A percentile compares a stretch with the other conserved stretches of the same genome.
Evolutionary conservation across 2,329 filamentous ascomycete species (phyloP).

Genomic region (Bisporella sp.): DNA sequence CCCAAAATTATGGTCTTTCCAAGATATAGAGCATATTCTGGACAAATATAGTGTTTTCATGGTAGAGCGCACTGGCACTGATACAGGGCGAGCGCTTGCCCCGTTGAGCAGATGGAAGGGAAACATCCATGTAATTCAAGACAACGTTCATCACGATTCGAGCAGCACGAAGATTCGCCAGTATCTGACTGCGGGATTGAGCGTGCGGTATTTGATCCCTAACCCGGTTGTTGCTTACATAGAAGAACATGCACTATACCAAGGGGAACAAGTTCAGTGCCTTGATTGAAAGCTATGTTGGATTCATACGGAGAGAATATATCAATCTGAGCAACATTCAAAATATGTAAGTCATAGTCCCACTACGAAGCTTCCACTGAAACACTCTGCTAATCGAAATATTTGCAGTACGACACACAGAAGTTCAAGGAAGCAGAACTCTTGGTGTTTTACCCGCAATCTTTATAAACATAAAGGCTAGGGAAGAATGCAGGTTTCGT

Average conservation of each 20-base stretch:
- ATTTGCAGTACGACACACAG: too few species aligned
- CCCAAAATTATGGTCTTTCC: slow-evolving; percentile 55
- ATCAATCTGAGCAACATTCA: too few species aligned
- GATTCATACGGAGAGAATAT: too few species aligned
- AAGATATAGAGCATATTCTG: slow-evolving; percentile 81
- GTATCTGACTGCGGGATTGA: slow-evolving; percentile 71
- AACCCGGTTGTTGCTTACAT: slow-evolving; percentile 68
- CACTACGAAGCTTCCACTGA: too few species aligned
- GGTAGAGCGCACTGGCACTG: slow-evolving; percentile 75
- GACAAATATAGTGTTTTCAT: slow-evolving; percentile 33
- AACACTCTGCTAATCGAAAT: too few species aligned
- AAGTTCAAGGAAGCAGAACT: too few species aligned
- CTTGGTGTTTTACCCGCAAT: too few species aligned
- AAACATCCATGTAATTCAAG: slow-evolving; percentile 65
- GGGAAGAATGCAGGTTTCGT: too few species aligned
- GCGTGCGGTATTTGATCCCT: slow-evolving; percentile 67
- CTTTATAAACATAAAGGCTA: too few species aligned
- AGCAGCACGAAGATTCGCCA: slow-evolving; percentile 74
- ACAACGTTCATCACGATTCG: slow-evolving; percentile 79
- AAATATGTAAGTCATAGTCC: too few species aligned
- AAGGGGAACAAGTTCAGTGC: slow-evolving; percentile 30
- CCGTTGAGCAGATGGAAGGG: slow-evolving; percentile 73
- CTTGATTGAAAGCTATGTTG: too few species aligned
- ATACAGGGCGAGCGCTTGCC: slow-evolving; percentile 80
- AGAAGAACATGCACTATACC: slow-evolving; percentile 56